Base-by-base conservation (phyloP, 2,329 filamentous ascomycete genomes). In the Alternaria angustiovoidea region DNA sequence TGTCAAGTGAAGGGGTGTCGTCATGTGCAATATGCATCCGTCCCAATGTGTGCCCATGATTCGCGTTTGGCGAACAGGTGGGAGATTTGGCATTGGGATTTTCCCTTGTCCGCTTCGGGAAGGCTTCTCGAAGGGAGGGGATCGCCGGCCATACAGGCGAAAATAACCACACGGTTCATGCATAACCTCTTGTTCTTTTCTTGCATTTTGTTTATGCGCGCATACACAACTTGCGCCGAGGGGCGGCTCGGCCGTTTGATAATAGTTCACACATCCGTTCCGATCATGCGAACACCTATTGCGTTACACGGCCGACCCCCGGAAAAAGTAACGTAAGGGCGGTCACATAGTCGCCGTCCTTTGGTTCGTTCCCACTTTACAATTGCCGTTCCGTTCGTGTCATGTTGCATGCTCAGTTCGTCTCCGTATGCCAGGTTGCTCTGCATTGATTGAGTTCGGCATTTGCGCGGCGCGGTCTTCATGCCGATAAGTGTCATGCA, bases 191-290 rank as follows among this genome's bases (percentile, higher is more conserved):
- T 11, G 11, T 32, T 30, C 46, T 39, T 18, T 39, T 39, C 16
- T 8, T 39, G 42, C 18, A 24, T 48, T 49, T 12, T 38, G 30
- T 26, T 49, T 26, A 49, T 49, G 46, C 46, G 34, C 46, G 20
- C 46, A 26, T 11, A 24, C 30, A 36, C 30, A 8, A 36, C 30
- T 20, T 22, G 46, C 14, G 46, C 46, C 54, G 34, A 38, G 56
- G 34, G 34, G 22, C 48, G 48, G 55, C 49, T 64, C 57, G 57
- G 46, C 43, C 60, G 68, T 73, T 69, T 67, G 68, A 66, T 68
- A 65, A 67, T 71, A n/a, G 70, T 74, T 73, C 70, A 69, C 70
- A 28, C 38, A 71, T 49, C 14, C 46, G 64, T 60, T 60, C 55
- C 49, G 62, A 59, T 47, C 46, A 59, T 64, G 62, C 62, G 60